phyloP scores from a whole-genome alignment of 176 grass and related monocot species.

The Carex littledalei region DNA sequence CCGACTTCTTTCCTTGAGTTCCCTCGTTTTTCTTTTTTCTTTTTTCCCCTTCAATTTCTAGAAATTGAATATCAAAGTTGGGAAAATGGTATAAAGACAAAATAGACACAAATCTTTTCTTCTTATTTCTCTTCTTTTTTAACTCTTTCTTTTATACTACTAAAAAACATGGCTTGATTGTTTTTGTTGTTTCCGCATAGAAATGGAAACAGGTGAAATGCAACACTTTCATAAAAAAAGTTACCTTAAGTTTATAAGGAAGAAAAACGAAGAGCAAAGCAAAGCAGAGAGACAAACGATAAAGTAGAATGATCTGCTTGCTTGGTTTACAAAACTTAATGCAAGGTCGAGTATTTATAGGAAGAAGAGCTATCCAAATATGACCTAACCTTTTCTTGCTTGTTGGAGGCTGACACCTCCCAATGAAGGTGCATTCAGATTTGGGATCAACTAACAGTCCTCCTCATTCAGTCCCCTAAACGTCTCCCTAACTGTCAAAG shows the following conservation, averaged over 20 bases:
- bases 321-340: not conserved
- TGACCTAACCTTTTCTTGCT: conserved; percentile 3
- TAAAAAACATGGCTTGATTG: no score
- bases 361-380: not conserved
- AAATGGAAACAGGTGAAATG: no score
- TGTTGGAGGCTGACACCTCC: conserved; percentile 25
- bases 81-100: not conserved
- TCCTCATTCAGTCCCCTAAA: no score
- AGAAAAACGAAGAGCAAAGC: not conserved
- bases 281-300: not conserved
- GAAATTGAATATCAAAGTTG: not conserved
- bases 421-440: not conserved
- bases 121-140: not conserved
- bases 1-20: not conserved
- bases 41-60: not conserved
- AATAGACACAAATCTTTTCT: not conserved
- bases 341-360: conserved; percentile 17
- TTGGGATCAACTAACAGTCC: no score
- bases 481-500: no score
- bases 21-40: no score
- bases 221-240: not conserved
- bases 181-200: no score
- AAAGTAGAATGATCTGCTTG: not conserved
- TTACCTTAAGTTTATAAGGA: not conserved
- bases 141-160: not conserved